A percentile compares a stretch with the other conserved stretches of the same genome.
phyloP scores from a whole-genome alignment of 768 basidiomycete species.

The Russula virescens region DNA sequence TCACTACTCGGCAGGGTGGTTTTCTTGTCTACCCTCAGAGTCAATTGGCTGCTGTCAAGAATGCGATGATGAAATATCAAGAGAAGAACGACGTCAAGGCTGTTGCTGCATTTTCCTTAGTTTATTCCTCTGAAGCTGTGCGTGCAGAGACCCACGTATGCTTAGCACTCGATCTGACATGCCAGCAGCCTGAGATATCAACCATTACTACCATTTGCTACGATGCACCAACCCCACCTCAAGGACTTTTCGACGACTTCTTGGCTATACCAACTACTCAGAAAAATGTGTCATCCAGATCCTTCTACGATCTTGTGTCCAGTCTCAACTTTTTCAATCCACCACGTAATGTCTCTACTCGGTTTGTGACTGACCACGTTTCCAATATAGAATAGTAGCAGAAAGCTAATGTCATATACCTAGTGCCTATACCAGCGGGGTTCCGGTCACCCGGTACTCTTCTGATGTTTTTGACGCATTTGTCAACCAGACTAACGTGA shows the following conservation, averaged over 20 bases:
- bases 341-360: too few relatives aligned
- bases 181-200: too few relatives aligned
- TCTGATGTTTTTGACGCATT: background rate
- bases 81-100: slow-evolving; percentile 10
- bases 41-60: background rate
- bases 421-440: background rate
- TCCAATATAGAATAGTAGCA: too few relatives aligned
- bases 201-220: background rate
- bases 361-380: too few relatives aligned
- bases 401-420: background rate
- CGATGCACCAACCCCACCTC: slow-evolving; percentile 19
- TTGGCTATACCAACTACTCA: slow-evolving; percentile 8
- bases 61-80: slow-evolving; percentile 3
- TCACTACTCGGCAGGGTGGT: background rate
- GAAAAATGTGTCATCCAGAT: background rate
- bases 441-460: background rate
- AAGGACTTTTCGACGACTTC: slow-evolving; percentile 23
- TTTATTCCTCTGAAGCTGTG: background rate
- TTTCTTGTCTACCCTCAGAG: background rate
- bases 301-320: background rate
- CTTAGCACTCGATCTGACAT: too few relatives aligned
- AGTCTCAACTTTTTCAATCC: too few relatives aligned
- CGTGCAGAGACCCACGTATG: too few relatives aligned
- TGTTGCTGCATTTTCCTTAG: too few relatives aligned
- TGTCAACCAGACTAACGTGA: background rate